Conservation (phyloP, 306 rosid genomes). For the Vigna trinervia region DNA sequence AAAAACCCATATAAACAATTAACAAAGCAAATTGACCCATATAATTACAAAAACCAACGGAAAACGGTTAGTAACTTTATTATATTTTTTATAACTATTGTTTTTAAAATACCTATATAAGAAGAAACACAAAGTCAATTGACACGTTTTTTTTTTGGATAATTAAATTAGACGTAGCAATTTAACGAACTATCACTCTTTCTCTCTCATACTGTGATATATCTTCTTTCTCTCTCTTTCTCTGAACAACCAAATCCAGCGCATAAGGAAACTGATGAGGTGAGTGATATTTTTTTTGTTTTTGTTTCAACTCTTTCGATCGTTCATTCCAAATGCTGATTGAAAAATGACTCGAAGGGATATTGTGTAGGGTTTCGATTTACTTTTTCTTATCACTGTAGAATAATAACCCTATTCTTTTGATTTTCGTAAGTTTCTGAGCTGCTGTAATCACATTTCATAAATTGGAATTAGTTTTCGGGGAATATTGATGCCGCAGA, state of each 20-base stretch:
- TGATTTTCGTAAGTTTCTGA: not conserved
- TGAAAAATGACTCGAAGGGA: not conserved
- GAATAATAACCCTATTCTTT: slow-evolving; percentile 13
- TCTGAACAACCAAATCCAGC: not conserved
- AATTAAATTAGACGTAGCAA: too few relatives aligned
- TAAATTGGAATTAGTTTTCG: not conserved
- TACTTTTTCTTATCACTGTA: not conserved
- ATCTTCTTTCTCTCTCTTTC: not conserved
- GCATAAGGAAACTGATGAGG: not conserved
- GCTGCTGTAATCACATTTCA: slow-evolving; percentile 23
- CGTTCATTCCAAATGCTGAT: not conserved
- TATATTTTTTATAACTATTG: too few relatives aligned
- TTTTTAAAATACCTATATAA: too few relatives aligned
- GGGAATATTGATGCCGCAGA: not conserved
- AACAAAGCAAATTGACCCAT: too few relatives aligned
- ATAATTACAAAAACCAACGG: too few relatives aligned
- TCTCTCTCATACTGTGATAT: not conserved
- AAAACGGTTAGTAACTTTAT: too few relatives aligned
- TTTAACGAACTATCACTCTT: too few relatives aligned
- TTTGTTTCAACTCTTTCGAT: not conserved
- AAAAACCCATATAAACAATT: too few relatives aligned
- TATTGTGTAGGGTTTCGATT: not conserved
- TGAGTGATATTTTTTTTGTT: not conserved
- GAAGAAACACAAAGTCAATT: too few relatives aligned
- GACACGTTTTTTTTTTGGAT: too few relatives aligned